phyloP scores from a whole-genome alignment of 1,284 basidiomycete species.

The Austropuccinia psidii region DNA sequence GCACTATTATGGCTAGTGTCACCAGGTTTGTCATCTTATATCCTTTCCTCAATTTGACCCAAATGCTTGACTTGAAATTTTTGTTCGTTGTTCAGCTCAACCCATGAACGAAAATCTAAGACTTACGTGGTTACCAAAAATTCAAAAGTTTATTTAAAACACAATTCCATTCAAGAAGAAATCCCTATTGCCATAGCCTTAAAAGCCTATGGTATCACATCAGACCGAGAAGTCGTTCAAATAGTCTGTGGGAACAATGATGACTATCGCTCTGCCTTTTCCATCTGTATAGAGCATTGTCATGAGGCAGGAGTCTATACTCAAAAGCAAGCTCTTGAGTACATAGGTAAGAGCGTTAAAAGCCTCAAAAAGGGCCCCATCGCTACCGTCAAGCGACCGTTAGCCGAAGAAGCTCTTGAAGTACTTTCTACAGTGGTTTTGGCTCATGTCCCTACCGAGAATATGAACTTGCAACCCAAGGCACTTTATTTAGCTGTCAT shows the following conservation, averaged over 20 bases:
- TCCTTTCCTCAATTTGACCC: not conserved
- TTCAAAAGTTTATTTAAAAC: conserved; percentile 86
- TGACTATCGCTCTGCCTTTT: conserved; percentile 77
- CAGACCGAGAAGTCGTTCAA: conserved; percentile 95
- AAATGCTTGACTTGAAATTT: not conserved
- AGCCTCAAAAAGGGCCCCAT: conserved; percentile 66
- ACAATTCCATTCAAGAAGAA: conserved; percentile 96
- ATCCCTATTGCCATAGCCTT: conserved; percentile 94
- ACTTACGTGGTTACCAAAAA: conserved; percentile 96
- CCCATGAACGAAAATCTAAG: conserved; percentile 97
- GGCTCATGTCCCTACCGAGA: conserved; percentile 87
- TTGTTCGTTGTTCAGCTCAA: conserved; percentile 58
- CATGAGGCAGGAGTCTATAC: conserved; percentile 72
- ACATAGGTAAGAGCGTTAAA: conserved; percentile 86
- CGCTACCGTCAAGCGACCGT: conserved; percentile 58
- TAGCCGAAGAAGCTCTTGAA: conserved; percentile 89
- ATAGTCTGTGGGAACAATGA: conserved; percentile 90
- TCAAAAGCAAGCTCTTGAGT: conserved; percentile 87
- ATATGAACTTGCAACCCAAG: conserved; percentile 86
- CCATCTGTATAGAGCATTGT: conserved; percentile 88
- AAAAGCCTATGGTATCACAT: conserved; percentile 91
- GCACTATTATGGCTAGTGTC: conserved; percentile 88
- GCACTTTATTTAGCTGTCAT: conserved; percentile 97
- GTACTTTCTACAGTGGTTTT: conserved; percentile 94
- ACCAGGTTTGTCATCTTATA: conserved; percentile 61